Evolutionary conservation across 371 early-diverging fungal genomes (phyloP), one percentile per base, ranked within the genome.

Genomic region (Syncephalastrum contaminatum): DNA sequence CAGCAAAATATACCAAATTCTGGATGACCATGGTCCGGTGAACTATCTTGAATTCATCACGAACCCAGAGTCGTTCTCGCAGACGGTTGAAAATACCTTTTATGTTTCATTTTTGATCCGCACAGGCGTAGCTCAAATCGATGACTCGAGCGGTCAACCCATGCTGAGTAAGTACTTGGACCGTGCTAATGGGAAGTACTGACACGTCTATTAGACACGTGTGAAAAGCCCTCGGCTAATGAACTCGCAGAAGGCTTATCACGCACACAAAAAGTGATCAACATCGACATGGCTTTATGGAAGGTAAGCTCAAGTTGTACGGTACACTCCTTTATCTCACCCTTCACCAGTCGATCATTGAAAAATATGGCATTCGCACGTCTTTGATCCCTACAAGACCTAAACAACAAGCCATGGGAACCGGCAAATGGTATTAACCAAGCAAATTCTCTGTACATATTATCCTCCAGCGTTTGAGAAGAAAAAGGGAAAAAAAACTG

Each of bases 81-180:
- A 96, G 72, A 89, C 95, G 1, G 91, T 96, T 1, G 97, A 97
- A 66, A 97, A 97, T 64, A 77, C 96, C 50, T 97, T 97, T 61
- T 94, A 95, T 60, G 78, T 95, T 8, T 90, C 96, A 6, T 97
- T 97, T 62, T 72, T 97, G 43, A 83, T 95, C 15, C 81, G 92
- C 48, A 95, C 92, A 49, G 94, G 91, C 5, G 84, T 78, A 43
- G 96, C 84, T 8, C 75, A 69, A 48, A 86, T 97, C 20, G 87
- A 88, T 54, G 88, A 84, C 48, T 75, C 77, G 4, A 75, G 73
- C 39, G 91, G 90, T 0, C 83, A 89, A 59, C 94, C 91, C 1
- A 77, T 84, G 14, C 56, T 85, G 16, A 60, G 81, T 69, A 63
- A 65, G 65, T 63, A 3, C 1, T 16, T 1, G 64, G 30, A 41